Evolutionary conservation across 352 stramenopile genomes (phyloP).

Genomic region (Phytophthora citrophthora): DNA sequence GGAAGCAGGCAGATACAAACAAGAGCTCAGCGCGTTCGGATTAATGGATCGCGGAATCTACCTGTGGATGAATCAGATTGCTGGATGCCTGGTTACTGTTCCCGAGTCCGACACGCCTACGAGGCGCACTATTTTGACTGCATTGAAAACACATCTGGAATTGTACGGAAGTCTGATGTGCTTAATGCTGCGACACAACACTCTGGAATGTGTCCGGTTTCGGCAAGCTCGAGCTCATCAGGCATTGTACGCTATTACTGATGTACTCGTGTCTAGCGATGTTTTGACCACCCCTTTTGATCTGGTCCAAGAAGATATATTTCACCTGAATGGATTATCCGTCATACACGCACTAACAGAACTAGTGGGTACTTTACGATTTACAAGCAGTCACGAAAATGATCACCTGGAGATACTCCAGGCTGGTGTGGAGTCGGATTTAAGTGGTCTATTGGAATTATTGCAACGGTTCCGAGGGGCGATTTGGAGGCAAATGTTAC

Average conservation of each 20-base stretch:
- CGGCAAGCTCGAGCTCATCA: conserved; percentile 61
- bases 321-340: conserved; percentile 19
- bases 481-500: conserved; percentile 38
- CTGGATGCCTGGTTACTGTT: conserved; percentile 42
- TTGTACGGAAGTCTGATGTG: conserved; percentile 49
- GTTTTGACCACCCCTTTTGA: conserved; percentile 30
- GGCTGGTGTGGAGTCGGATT: conserved; percentile 61
- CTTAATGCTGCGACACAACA: conserved; percentile 65
- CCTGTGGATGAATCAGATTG: conserved; percentile 53
- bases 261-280: conserved; percentile 40
- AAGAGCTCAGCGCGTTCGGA: conserved; percentile 61
- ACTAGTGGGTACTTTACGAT: conserved; percentile 26
- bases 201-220: conserved; percentile 51
- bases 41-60: conserved; percentile 74
- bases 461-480: conserved; percentile 49
- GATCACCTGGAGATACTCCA: conserved; percentile 34
- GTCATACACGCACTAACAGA: conserved; percentile 56
- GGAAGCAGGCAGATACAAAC: conserved; percentile 39
- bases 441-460: conserved; percentile 58
- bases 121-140: conserved; percentile 26
- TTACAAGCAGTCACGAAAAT: neutral
- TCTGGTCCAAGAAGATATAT: conserved; percentile 11
- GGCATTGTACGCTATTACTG: conserved; percentile 64
- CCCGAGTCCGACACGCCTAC: conserved; percentile 4
- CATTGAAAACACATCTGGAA: conserved; percentile 43